These are phyloP conservation scores for Chlamydomonas sphaeroides DNA, from an alignment of 139 green algal genomes.

Conservation along the genomic window DNA sequence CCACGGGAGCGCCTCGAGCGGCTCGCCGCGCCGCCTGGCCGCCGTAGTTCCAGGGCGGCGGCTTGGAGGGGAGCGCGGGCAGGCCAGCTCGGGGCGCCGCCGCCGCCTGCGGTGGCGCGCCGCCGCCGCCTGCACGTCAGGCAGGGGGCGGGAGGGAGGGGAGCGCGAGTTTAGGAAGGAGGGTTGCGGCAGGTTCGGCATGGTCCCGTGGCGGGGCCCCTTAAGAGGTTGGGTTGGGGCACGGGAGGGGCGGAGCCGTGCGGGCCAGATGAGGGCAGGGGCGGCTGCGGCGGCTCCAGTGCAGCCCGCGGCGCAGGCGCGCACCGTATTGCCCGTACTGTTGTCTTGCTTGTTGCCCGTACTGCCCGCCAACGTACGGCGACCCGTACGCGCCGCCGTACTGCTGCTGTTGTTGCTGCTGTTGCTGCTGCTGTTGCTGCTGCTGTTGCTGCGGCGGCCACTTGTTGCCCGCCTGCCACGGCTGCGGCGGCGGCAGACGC, in stretches of 20 bases:
- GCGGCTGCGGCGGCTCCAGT: not conserved
- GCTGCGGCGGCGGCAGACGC: not conserved
- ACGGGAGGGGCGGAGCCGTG: not conserved
- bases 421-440: not conserved
- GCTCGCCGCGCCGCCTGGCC: not conserved
- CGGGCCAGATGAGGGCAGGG: too few species aligned
- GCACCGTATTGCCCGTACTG: not conserved
- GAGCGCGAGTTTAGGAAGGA: not conserved
- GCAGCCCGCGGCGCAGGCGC: not conserved
- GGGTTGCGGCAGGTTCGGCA: not conserved
- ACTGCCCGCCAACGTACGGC: slow-evolving; percentile 8
- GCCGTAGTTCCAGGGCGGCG: slow-evolving; percentile 41
- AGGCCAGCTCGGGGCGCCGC: not conserved
- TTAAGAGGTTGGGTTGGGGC: not conserved
- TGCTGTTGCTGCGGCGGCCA: slow-evolving; percentile 15
- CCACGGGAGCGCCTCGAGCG: too few species aligned
- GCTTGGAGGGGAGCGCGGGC: not conserved
- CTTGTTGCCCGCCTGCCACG: slow-evolving; percentile 15
- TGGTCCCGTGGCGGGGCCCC: too few species aligned
- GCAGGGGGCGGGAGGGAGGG: not conserved
- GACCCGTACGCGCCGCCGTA: slow-evolving; percentile 10
- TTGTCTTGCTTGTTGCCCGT: too few species aligned
- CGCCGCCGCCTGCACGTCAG: not conserved
- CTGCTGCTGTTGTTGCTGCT: not conserved
- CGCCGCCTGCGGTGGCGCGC: slow-evolving; percentile 9